Conservation (phyloP, 2,329 filamentous ascomycete genomes). For the Hirsutella rhossiliensis region DNA sequence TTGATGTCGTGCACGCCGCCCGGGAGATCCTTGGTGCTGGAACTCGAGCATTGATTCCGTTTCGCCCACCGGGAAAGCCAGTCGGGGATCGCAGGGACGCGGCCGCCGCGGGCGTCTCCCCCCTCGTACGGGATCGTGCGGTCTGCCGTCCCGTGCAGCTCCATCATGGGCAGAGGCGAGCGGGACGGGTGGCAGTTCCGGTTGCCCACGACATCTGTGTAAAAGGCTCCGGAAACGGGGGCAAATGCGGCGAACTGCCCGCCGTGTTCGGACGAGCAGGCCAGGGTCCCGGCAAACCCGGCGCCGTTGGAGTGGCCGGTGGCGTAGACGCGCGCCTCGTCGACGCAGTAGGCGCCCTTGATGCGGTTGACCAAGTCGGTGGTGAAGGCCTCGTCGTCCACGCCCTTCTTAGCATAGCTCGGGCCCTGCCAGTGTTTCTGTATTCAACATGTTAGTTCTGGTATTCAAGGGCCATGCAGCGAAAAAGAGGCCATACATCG, state of each 20-base stretch:
- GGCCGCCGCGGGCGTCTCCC: conserved; percentile 24
- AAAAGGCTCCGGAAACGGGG: conserved; percentile 27
- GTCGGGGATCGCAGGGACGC: conserved; percentile 29
- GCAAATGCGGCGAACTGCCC: conserved; percentile 28
- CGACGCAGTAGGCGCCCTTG: conserved; percentile 24
- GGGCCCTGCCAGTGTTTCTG: conserved; percentile 27
- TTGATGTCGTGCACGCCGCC: conserved; percentile 6
- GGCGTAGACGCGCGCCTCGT: conserved; percentile 28
- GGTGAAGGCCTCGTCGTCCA: conserved; percentile 29
- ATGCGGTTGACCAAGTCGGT: conserved; percentile 27
- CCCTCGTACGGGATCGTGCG: conserved; percentile 31
- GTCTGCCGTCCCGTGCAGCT: conserved; percentile 38
- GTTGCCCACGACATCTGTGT: conserved; percentile 19
- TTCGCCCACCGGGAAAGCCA: conserved; percentile 26
- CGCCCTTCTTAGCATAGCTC: conserved; percentile 19
- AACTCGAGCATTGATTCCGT: conserved; percentile 9
- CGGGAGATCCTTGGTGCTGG: neutral
- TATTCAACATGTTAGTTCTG: conserved; percentile 3
- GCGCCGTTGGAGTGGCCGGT: conserved; percentile 31
- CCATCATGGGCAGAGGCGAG: conserved; percentile 33
- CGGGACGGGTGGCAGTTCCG: conserved; percentile 20
- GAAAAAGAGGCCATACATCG: conserved; percentile 12
- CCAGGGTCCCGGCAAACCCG: conserved; percentile 28
- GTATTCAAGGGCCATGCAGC: too few relatives aligned
- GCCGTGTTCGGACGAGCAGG: conserved; percentile 24